These are phyloP conservation scores for Ustilago bromivora DNA, from an alignment of 1,284 basidiomycete genomes.

Conservation along the genomic window DNA sequence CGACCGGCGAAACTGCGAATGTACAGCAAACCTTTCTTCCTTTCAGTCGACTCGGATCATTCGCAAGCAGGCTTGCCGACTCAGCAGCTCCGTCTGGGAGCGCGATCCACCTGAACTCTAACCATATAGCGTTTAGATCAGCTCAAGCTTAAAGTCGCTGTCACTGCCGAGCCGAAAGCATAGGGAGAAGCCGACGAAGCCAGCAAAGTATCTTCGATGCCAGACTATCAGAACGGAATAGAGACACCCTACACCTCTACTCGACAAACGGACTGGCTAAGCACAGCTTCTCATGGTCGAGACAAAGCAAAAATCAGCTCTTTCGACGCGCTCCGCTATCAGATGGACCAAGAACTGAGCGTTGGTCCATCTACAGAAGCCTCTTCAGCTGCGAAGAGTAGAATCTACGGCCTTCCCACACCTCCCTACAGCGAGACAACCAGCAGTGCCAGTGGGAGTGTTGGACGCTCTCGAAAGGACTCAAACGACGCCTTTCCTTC, in stretches of 20 bases:
- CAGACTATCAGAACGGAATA: slow-evolving; percentile 2
- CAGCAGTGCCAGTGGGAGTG: slow-evolving; percentile 37
- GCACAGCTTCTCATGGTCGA: not conserved
- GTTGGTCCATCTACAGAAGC: not conserved
- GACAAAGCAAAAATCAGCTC: not conserved
- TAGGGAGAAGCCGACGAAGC: not conserved
- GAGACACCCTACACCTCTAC: not conserved
- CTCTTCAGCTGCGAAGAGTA: slow-evolving; percentile 2
- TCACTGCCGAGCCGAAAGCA: not conserved
- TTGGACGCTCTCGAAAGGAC: slow-evolving; percentile 31
- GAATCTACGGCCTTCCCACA: slow-evolving; percentile 31
- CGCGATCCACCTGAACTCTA: not conserved
- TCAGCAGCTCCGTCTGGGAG: not conserved
- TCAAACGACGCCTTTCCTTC: slow-evolving; percentile 15
- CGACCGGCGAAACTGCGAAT: not conserved
- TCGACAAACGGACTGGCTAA: slow-evolving; percentile 2
- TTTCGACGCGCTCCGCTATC: slow-evolving; percentile 23
- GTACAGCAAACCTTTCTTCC: slow-evolving; percentile 15
- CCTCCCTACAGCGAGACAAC: slow-evolving; percentile 49
- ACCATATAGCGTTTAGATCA: not conserved
- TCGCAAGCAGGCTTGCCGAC: not conserved
- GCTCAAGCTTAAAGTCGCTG: not conserved
- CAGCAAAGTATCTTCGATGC: slow-evolving; percentile 11
- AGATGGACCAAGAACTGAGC: not conserved
- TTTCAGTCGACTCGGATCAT: slow-evolving; percentile 8